A percentile compares a stretch with the other conserved stretches of the same genome.
Evolutionary conservation across 495 filamentous ascomycete species (phyloP).

Genomic region (Talaromyces nanjingensis): DNA sequence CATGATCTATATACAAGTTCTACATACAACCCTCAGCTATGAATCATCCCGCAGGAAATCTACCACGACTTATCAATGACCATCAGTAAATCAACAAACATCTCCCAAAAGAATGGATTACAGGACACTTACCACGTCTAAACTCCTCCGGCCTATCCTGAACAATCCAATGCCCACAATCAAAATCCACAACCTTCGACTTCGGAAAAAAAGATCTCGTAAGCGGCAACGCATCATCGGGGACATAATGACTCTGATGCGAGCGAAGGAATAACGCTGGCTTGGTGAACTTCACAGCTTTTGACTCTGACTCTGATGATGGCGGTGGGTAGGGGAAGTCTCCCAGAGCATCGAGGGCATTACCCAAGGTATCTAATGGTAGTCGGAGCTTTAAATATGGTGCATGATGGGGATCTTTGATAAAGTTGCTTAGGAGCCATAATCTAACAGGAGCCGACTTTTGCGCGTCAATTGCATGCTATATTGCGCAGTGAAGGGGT

Average conservation of each 20-base stretch:
- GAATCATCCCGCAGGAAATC: neutral
- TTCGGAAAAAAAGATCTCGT: constrained; percentile 32
- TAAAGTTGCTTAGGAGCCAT: neutral
- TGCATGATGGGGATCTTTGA: neutral
- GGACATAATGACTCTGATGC: neutral
- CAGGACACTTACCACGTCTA: constrained; percentile 40
- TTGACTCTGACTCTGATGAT: neutral
- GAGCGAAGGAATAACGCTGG: neutral
- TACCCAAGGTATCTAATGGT: neutral
- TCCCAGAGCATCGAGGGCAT: neutral
- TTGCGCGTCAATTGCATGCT: neutral
- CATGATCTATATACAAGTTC: neutral
- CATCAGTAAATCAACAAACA: neutral
- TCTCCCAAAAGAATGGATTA: neutral
- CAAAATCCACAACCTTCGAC: constrained; percentile 65
- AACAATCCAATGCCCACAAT: constrained; percentile 81
- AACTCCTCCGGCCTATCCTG: constrained; percentile 76
- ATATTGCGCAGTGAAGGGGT: neutral
- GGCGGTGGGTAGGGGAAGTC: neutral
- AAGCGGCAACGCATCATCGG: neutral
- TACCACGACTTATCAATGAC: neutral
- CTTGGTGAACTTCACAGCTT: neutral
- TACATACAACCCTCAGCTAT: neutral
- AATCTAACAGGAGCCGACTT: neutral
- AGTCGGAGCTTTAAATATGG: neutral